These are phyloP conservation scores for Geotrichum australiense DNA, from an alignment of 1,139 yeast genomes.

Conservation along the genomic window DNA sequence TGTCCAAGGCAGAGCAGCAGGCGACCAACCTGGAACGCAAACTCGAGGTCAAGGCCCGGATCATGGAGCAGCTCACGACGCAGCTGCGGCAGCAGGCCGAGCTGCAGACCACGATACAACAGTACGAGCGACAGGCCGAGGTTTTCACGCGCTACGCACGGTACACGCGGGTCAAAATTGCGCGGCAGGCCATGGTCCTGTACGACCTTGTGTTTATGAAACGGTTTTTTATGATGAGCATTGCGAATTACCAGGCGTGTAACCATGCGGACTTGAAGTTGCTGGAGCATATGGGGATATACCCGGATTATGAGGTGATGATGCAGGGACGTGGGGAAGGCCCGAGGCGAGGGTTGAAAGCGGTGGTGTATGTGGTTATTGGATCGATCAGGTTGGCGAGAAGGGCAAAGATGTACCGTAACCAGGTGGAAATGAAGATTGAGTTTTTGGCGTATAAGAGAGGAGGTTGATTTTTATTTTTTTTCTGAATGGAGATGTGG, in stretches of 20 bases:
- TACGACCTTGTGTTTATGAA: conserved; percentile 50
- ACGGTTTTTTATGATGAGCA: conserved; percentile 42
- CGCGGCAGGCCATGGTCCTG: conserved; percentile 33
- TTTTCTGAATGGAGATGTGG: neutral
- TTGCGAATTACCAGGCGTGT: conserved; percentile 40
- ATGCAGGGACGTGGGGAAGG: conserved; percentile 9
- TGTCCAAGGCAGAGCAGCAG: neutral
- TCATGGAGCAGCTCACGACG: conserved; percentile 9
- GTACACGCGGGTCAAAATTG: conserved; percentile 22
- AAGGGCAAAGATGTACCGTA: conserved; percentile 28
- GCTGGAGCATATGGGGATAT: conserved; percentile 44
- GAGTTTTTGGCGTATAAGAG: conserved; percentile 1
- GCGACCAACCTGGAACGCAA: no score
- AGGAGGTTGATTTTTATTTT: neutral
- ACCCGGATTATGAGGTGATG: conserved; percentile 37
- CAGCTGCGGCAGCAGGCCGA: no score
- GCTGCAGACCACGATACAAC: no score
- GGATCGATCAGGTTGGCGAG: conserved; percentile 49
- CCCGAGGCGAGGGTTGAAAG: conserved; percentile 34
- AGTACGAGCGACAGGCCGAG: no score
- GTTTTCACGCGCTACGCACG: no score
- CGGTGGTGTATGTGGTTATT: conserved; percentile 47
- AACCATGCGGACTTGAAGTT: conserved; percentile 41
- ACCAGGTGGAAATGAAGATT: conserved; percentile 14
- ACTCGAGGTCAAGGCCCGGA: conserved; percentile 9